These are phyloP conservation scores for Alternaria sp. DNA, from an alignment of 2,329 filamentous ascomycete species.

Conservation along the genomic window DNA sequence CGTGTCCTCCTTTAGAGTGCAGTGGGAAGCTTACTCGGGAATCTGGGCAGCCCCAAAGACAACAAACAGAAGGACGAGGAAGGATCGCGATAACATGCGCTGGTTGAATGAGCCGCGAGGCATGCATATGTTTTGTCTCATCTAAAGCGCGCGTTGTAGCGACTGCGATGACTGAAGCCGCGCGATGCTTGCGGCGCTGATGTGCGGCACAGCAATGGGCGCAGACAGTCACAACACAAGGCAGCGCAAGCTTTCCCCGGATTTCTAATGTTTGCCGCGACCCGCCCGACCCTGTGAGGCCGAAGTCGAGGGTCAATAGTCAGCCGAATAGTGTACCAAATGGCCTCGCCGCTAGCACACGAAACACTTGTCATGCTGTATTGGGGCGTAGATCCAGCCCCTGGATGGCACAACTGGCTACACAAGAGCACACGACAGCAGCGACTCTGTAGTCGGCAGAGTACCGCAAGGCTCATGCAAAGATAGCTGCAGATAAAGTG, in stretches of 20 bases:
- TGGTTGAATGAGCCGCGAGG: slow-evolving; percentile 7
- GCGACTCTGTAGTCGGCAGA: neutral
- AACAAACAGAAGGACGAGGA: slow-evolving; percentile 31
- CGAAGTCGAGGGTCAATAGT: slow-evolving; percentile 30
- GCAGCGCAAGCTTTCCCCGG: slow-evolving; percentile 40
- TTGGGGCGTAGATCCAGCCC: slow-evolving; percentile 33
- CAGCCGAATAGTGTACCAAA: slow-evolving; percentile 10
- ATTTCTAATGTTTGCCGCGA: slow-evolving; percentile 33
- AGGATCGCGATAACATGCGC: slow-evolving; percentile 14
- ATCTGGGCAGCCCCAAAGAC: slow-evolving; percentile 24
- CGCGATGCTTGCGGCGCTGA: neutral
- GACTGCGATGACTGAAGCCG: neutral
- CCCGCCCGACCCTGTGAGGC: slow-evolving; percentile 31
- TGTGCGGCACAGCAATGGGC: too few species aligned
- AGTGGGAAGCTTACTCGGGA: slow-evolving; percentile 8
- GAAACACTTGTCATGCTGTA: slow-evolving; percentile 42
- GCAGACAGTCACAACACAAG: too few species aligned
- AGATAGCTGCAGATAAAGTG: slow-evolving; percentile 8
- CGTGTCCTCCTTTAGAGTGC: slow-evolving; percentile 25
- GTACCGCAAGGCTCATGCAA: slow-evolving; percentile 3
- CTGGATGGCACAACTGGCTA: slow-evolving; percentile 30
- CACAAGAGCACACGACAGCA: slow-evolving; percentile 12
- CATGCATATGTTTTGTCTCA: slow-evolving; percentile 37
- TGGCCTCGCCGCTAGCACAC: slow-evolving; percentile 31
- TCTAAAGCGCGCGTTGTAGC: slow-evolving; percentile 27